Evolutionary conservation across 805 yeast species (phyloP).

Genomic region (Kodamaea jinghongensis): DNA sequence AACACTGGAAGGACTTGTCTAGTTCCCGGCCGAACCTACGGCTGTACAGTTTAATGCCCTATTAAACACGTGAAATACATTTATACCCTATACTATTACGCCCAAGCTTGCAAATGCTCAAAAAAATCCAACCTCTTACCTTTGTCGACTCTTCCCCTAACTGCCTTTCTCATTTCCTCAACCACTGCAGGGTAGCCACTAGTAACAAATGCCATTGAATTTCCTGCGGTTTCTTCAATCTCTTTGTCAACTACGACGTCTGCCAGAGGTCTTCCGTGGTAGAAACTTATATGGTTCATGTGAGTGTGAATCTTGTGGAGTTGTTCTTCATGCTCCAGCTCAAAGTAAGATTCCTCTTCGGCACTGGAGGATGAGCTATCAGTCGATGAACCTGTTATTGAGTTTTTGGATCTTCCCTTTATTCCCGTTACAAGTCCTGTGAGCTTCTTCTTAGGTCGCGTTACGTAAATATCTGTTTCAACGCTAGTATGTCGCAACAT

Average conservation of each 20-base stretch:
- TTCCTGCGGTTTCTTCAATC: conserved; percentile 23
- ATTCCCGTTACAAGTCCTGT: not conserved
- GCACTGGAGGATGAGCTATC: too few species aligned
- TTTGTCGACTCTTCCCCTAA: conserved; percentile 39
- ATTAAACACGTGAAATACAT: too few species aligned
- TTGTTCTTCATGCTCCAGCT: conserved; percentile 1
- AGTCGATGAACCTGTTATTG: not conserved
- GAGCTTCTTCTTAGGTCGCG: conserved; percentile 23
- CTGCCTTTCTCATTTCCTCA: conserved; percentile 51
- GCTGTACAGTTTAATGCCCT: too few species aligned
- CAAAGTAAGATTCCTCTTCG: not conserved
- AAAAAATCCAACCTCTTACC: conserved; percentile 61
- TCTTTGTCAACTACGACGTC: conserved; percentile 35
- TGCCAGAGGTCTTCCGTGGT: conserved; percentile 45
- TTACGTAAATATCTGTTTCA: conserved; percentile 35
- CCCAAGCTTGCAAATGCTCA: conserved; percentile 77
- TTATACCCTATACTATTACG: conserved; percentile 16
- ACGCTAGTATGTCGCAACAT: conserved; percentile 18
- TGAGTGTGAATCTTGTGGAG: conserved; percentile 10
- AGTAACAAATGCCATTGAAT: conserved; percentile 41
- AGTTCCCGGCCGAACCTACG: too few species aligned
- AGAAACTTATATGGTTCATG: conserved; percentile 17
- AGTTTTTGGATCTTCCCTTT: not conserved
- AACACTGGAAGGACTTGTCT: too few species aligned
- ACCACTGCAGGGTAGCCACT: conserved; percentile 65